These are phyloP conservation scores for Exophiala xenobiotica DNA, from an alignment of 2,329 filamentous ascomycete species.

Conservation along the genomic window DNA sequence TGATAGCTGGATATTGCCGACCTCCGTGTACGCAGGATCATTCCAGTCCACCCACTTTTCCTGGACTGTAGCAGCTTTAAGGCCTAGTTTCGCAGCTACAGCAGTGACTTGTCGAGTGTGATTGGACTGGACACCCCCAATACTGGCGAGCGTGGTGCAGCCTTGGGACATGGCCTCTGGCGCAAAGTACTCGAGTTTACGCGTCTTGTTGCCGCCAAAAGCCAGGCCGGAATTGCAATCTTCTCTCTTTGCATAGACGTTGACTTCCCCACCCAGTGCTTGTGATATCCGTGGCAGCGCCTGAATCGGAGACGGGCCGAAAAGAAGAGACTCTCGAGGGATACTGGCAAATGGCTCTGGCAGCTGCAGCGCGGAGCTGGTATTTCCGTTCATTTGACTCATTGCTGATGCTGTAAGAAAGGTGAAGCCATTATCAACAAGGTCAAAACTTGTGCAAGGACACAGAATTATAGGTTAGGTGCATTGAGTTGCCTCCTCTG, in stretches of 20 bases:
- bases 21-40: constrained; percentile 60
- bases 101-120: constrained; percentile 68
- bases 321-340: constrained; percentile 61
- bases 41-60: constrained; percentile 68
- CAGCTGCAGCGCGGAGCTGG: constrained; percentile 36
- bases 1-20: constrained; percentile 71
- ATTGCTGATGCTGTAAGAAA: neutral
- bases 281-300: constrained; percentile 63
- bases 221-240: constrained; percentile 69
- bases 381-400: neutral
- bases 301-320: constrained; percentile 69
- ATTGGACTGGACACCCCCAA: constrained; percentile 69
- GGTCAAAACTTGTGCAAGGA: neutral
- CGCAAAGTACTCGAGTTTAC: constrained; percentile 69
- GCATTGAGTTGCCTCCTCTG: too few species aligned
- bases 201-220: constrained; percentile 68
- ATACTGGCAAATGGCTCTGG: constrained; percentile 64
- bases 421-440: neutral
- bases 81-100: constrained; percentile 57
- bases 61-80: constrained; percentile 57
- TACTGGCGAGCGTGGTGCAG: constrained; percentile 63
- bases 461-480: too few species aligned
- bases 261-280: constrained; percentile 59
- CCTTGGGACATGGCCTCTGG: constrained; percentile 60
- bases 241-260: constrained; percentile 69